Evolutionary conservation across 2,329 filamentous ascomycete genomes (phyloP).

Genomic region (Microdochium bolleyi): DNA sequence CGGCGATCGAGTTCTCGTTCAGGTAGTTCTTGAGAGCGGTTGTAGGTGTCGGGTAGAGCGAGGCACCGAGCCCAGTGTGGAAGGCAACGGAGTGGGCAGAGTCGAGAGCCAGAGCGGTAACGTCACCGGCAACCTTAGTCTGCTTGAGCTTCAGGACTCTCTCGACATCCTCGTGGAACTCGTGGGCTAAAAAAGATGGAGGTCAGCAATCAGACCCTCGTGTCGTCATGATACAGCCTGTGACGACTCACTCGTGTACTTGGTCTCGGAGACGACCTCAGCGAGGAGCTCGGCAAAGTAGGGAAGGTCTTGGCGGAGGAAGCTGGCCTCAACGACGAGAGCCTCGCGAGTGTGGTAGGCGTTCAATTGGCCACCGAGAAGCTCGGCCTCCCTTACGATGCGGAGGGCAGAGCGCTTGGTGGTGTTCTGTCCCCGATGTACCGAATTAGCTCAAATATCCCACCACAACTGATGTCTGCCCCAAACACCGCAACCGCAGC

Average conservation of each 20-base stretch:
- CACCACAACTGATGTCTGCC: conserved; percentile 2
- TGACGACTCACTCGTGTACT: conserved; percentile 61
- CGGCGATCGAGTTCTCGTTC: conserved; percentile 63
- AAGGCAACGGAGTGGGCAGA: conserved; percentile 55
- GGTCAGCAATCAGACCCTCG: background rate
- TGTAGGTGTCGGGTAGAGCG: conserved; percentile 64
- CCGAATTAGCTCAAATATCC: conserved; percentile 37
- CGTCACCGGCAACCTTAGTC: conserved; percentile 58
- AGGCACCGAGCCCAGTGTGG: conserved; percentile 76
- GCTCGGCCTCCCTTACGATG: conserved; percentile 90
- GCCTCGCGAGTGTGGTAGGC: conserved; percentile 90
- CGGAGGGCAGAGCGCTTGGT: conserved; percentile 80
- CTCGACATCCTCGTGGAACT: conserved; percentile 83
- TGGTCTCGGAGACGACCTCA: conserved; percentile 83
- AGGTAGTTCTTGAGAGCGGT: conserved; percentile 74
- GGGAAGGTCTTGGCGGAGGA: conserved; percentile 89
- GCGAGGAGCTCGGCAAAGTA: conserved; percentile 95
- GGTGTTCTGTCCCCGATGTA: conserved; percentile 58
- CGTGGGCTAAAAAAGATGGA: conserved; percentile 55
- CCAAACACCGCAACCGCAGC: conserved; percentile 4
- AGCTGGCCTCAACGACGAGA: conserved; percentile 85
- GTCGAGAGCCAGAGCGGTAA: conserved; percentile 67
- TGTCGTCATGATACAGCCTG: conserved; percentile 3
- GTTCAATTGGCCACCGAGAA: conserved; percentile 83
- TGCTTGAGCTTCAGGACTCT: conserved; percentile 71